Conservation (phyloP, 306 rosid species). For the Cotoneaster glaucophyllus region DNA sequence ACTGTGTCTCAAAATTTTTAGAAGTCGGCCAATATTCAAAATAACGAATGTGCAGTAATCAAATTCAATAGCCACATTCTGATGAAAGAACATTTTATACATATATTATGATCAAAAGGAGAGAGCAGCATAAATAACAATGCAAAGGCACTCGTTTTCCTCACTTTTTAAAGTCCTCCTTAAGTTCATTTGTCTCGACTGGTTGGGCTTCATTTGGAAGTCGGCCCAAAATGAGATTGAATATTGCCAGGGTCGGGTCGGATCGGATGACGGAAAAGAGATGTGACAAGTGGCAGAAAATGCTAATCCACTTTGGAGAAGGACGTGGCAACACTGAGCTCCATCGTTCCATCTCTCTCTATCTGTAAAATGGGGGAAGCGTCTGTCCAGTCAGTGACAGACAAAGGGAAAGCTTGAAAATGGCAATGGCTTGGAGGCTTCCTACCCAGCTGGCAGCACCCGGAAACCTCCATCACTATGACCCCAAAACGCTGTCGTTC, state of each 20-base stretch:
- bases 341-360: slow-evolving; percentile 6
- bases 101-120: too few species aligned
- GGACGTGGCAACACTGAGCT: slow-evolving; percentile 43
- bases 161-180: too few species aligned
- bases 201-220: not conserved
- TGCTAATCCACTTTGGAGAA: slow-evolving; percentile 26
- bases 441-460: slow-evolving; percentile 41
- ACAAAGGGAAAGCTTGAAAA: not conserved
- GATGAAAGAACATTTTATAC: too few species aligned
- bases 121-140: too few species aligned
- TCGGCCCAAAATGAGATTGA: too few species aligned
- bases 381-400: not conserved
- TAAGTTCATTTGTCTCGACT: too few species aligned
- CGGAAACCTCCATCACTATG: slow-evolving; percentile 12
- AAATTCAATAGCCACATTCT: too few species aligned
- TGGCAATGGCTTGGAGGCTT: slow-evolving; percentile 54
- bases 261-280: not conserved
- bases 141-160: too few species aligned
- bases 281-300: slow-evolving; percentile 25
- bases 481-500: not conserved
- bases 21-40: too few species aligned
- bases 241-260: not conserved
- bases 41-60: too few species aligned
- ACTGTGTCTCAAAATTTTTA: too few species aligned
- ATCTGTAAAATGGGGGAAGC: not conserved